Base-by-base conservation (phyloP, 176 grass and related monocot genomes). In the Triticum urartu region DNA sequence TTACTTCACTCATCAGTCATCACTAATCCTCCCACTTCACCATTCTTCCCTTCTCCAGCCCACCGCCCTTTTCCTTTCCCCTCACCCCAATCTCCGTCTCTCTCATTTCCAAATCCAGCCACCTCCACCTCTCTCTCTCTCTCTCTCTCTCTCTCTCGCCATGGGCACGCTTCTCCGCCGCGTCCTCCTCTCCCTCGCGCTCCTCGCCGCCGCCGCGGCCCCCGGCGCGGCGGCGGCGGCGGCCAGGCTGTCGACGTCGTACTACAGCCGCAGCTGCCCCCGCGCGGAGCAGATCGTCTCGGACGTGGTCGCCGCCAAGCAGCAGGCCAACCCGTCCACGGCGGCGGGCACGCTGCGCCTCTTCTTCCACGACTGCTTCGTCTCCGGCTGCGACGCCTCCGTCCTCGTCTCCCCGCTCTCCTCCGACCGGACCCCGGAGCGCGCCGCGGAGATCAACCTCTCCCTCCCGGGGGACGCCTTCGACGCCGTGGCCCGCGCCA, bases 351-450 rank as follows among this genome's bases (percentile, higher is more conserved):
- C 93, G 63, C 93, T 98, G 36, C 93, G 93, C 0, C 93, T 98
- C 91, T 98, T 98, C 93, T 98, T 98, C 93, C 95, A 98, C 88
- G 95, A 98, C 88, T 95, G 95, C 87, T 98, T 98, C 89, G 89
- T 92, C 38, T 79, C 68, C 62, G 95, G 95, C 81, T 97, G 94
- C 88, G 95, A 98, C 77, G 95, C 93, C 11, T 98, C 95, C 6
- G 78, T 98, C 12, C 89, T 98, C 15, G 81, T 95, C 52, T 92
- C 93, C 43, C 72, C 83, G 11, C 83, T 90, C 67, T 47, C 93
- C 80, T 39, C 83, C 43, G 21, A 18, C 77, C 0, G 43, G 0
- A 2, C 74, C 11, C 68, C 88, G 0, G 95, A 98, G 88, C 91
- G 95, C 17, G 63, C 91, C 30, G 91, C 95, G 28, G 95, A 98